Percentiles rank a stretch among this genome's conserved stretches.
These are phyloP conservation scores for Fusarium sp. DNA, from an alignment of 2,329 filamentous ascomycete species.

Conservation along the genomic window DNA sequence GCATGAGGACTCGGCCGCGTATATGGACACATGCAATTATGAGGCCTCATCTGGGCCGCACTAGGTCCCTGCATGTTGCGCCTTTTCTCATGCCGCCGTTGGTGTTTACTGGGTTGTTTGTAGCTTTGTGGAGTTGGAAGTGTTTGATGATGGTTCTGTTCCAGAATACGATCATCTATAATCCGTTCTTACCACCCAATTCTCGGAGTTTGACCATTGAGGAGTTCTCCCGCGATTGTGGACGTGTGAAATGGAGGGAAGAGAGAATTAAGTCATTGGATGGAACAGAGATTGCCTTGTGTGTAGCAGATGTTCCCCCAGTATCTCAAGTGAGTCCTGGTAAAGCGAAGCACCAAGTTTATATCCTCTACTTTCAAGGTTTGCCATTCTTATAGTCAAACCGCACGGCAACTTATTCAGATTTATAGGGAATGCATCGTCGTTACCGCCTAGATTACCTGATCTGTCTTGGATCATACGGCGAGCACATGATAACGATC, in stretches of 20 bases:
- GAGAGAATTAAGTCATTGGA: constrained; percentile 68
- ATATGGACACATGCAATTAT: constrained; percentile 12
- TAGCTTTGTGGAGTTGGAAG: constrained; percentile 72
- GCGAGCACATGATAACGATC: constrained; percentile 52
- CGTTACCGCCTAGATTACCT: constrained; percentile 64
- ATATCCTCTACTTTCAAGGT: constrained; percentile 51
- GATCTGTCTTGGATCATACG: constrained; percentile 63
- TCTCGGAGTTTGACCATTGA: constrained; percentile 72
- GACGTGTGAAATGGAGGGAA: constrained; percentile 73
- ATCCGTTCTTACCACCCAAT: constrained; percentile 78
- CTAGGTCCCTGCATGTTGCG: constrained; percentile 43
- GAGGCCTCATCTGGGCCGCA: constrained; percentile 21
- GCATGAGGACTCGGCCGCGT: constrained; percentile 4
- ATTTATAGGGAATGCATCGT: constrained; percentile 65
- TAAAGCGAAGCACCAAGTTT: constrained; percentile 50
- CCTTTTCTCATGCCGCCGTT: constrained; percentile 69
- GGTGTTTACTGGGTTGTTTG: constrained; percentile 71
- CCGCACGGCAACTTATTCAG: constrained; percentile 10
- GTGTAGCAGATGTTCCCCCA: constrained; percentile 56
- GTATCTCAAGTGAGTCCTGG: background rate
- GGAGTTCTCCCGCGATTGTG: constrained; percentile 68
- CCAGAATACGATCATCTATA: constrained; percentile 85
- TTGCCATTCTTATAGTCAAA: background rate
- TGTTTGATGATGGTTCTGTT: constrained; percentile 79
- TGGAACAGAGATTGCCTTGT: constrained; percentile 70